These are phyloP conservation scores for Boletus smithii DNA, from an alignment of 1,284 basidiomycete species.

Conservation along the genomic window DNA sequence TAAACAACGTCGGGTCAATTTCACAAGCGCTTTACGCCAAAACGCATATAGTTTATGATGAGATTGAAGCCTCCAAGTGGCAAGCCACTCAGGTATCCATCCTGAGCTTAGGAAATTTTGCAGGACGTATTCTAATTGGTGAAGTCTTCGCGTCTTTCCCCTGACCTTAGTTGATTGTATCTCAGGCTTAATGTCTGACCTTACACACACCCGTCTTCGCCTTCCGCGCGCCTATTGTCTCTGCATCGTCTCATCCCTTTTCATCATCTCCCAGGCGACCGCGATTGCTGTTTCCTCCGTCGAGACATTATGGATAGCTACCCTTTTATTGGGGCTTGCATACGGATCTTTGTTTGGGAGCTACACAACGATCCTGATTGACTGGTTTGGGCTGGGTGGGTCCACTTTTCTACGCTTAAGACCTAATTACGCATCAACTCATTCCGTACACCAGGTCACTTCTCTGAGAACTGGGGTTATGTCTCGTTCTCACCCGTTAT, in stretches of 20 bases:
- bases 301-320: constrained; percentile 71
- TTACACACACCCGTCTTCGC: constrained; percentile 53
- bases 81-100: constrained; percentile 86
- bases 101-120: constrained; percentile 82
- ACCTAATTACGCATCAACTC: background rate
- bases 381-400: constrained; percentile 83
- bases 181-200: constrained; percentile 72
- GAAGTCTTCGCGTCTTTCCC: background rate
- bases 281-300: constrained; percentile 60
- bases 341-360: constrained; percentile 81
- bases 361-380: constrained; percentile 73
- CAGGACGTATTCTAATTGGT: constrained; percentile 80
- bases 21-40: constrained; percentile 80
- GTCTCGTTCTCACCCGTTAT: constrained; percentile 73
- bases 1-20: constrained; percentile 95
- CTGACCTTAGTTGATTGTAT: background rate
- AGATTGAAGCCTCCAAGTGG: constrained; percentile 63
- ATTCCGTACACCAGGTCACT: constrained; percentile 46
- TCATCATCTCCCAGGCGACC: constrained; percentile 68
- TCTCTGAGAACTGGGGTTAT: constrained; percentile 86
- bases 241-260: constrained; percentile 59
- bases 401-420: constrained; percentile 8
- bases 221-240: constrained; percentile 73
- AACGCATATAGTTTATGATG: constrained; percentile 61
- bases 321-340: constrained; percentile 65